Evolutionary conservation across 257 asterid species (phyloP).

Genomic region (Solanum neorickii): DNA sequence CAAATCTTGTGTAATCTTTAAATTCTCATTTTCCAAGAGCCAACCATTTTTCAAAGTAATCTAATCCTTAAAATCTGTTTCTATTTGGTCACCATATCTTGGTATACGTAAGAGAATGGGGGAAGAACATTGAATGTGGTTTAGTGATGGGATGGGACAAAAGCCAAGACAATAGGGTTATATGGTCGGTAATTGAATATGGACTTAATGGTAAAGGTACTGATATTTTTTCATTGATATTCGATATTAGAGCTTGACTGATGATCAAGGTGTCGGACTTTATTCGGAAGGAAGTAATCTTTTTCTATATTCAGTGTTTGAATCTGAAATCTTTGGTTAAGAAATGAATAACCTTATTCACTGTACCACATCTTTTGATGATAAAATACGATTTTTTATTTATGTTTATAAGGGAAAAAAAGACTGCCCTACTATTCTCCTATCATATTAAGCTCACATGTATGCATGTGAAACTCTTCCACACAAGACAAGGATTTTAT

Average conservation of each 20-base stretch:
- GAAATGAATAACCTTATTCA: too few relatives aligned
- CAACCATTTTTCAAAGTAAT: not conserved
- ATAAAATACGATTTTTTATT: not conserved
- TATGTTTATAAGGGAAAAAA: not conserved
- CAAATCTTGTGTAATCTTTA: not conserved
- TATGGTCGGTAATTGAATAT: conserved; percentile 15
- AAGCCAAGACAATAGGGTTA: not conserved
- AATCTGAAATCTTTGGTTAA: not conserved
- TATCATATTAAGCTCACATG: conserved; percentile 9
- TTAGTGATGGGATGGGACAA: not conserved
- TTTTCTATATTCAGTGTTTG: too few relatives aligned
- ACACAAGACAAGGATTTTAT: not conserved
- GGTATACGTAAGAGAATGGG: not conserved
- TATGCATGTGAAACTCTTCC: conserved; percentile 13
- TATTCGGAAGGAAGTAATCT: too few relatives aligned
- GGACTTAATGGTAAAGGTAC: not conserved
- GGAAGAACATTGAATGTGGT: not conserved
- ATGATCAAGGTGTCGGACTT: too few relatives aligned
- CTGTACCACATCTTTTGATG: not conserved
- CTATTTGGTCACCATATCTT: not conserved
- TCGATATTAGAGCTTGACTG: too few relatives aligned
- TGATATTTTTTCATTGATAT: too few relatives aligned
- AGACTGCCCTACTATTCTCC: not conserved
- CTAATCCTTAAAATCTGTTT: not conserved
- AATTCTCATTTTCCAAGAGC: not conserved